Conservation (phyloP, 2,329 filamentous ascomycete genomes). For the Epichloe scottii region DNA sequence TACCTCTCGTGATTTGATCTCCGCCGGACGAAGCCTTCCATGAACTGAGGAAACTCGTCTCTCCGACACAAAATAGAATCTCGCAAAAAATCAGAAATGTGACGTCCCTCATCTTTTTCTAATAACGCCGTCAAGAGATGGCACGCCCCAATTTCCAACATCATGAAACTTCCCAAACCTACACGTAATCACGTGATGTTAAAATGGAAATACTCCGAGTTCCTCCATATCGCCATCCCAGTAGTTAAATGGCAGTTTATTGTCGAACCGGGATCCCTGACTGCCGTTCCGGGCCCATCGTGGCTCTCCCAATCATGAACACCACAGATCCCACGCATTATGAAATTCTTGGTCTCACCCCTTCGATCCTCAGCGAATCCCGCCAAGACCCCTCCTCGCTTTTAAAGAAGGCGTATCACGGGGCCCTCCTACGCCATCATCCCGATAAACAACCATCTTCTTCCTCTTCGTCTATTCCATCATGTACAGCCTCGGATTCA, state of each 20-base stretch:
- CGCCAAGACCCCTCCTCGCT: slow-evolving; percentile 30
- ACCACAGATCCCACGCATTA: slow-evolving; percentile 37
- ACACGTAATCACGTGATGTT: slow-evolving; percentile 7
- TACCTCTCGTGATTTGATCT: too few species aligned
- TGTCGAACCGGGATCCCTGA: not conserved
- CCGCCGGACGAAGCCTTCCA: too few species aligned
- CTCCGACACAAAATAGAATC: too few species aligned
- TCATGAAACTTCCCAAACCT: not conserved
- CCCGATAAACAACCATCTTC: slow-evolving; percentile 39
- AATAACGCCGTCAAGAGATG: too few species aligned
- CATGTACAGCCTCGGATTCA: not conserved
- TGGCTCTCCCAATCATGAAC: not conserved
- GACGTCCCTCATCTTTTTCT: too few species aligned
- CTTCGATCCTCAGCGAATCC: slow-evolving; percentile 30
- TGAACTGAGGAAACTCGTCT: too few species aligned
- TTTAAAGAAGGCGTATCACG: slow-evolving; percentile 51
- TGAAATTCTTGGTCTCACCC: slow-evolving; percentile 44
- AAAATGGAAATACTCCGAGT: not conserved
- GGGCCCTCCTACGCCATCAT: slow-evolving; percentile 52
- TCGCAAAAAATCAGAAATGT: too few species aligned
- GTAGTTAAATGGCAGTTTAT: too few species aligned
- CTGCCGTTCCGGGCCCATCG: too few species aligned
- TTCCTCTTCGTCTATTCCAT: slow-evolving; percentile 2
- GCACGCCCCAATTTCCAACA: not conserved
- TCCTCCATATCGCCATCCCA: not conserved